Conservation (phyloP, 495 filamentous ascomycete species). For the Neurospora tetraspora region DNA sequence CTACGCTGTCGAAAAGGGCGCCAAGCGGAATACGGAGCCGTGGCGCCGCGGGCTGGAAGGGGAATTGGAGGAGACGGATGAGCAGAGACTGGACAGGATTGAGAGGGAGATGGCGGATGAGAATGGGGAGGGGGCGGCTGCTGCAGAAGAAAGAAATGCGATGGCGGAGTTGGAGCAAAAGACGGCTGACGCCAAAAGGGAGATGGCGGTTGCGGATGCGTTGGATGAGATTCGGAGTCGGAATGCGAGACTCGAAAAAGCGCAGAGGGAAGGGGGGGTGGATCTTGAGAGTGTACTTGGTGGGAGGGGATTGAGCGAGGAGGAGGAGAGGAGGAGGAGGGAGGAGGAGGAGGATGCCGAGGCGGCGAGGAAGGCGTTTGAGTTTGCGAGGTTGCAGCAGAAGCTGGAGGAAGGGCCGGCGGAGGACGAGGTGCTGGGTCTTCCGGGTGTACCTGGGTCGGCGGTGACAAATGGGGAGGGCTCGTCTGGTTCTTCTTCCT, state of each 20-base stretch:
- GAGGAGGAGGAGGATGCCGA: slow-evolving; percentile 82
- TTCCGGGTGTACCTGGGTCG: slow-evolving; percentile 2
- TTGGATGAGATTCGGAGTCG: slow-evolving; percentile 87
- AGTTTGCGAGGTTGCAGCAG: slow-evolving; percentile 38
- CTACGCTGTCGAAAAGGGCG: slow-evolving; percentile 61
- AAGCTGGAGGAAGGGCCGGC: slow-evolving; percentile 39
- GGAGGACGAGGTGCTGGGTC: slow-evolving; percentile 21
- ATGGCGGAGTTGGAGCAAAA: slow-evolving; percentile 83
- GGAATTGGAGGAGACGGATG: slow-evolving; percentile 60
- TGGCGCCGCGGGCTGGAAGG: slow-evolving; percentile 61
- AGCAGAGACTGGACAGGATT: slow-evolving; percentile 75
- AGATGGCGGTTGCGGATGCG: slow-evolving; percentile 95
- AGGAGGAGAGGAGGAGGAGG: slow-evolving; percentile 49
- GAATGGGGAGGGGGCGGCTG: slow-evolving; percentile 50
- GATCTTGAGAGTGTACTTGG: slow-evolving; percentile 34
- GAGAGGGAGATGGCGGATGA: slow-evolving; percentile 51
- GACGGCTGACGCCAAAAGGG: slow-evolving; percentile 83
- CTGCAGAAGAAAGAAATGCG: slow-evolving; percentile 59
- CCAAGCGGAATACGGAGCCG: slow-evolving; percentile 85
- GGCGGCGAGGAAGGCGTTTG: slow-evolving; percentile 70
- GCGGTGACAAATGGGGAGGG: slow-evolving; percentile 4
- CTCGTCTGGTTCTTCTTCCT: background rate
- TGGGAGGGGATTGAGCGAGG: slow-evolving; percentile 10
- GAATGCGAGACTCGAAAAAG: slow-evolving; percentile 78
- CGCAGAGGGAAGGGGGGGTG: slow-evolving; percentile 47